A percentile compares a stretch with the other conserved stretches of the same genome.
Conservation (phyloP, 1,284 basidiomycete genomes). For the Inonotus obliquus region DNA sequence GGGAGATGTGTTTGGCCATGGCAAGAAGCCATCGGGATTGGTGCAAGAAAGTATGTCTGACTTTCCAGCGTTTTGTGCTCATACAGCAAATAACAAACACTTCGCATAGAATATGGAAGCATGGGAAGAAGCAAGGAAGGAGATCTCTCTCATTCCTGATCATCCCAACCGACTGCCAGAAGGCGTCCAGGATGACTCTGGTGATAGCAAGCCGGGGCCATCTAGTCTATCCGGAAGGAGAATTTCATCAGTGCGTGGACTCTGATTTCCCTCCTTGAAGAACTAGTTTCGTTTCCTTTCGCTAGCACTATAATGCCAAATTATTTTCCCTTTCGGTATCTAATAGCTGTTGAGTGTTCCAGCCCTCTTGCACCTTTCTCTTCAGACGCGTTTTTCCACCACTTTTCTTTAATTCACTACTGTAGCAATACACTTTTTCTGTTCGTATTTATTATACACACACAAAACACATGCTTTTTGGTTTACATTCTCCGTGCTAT, state of each 20-base stretch:
- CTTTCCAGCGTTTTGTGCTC: constrained; percentile 10
- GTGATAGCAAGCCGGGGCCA: neutral
- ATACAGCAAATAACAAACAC: constrained; percentile 11
- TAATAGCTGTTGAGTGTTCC: neutral
- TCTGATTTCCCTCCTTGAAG: neutral
- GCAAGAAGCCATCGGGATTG: constrained; percentile 90
- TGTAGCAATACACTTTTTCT: constrained; percentile 13
- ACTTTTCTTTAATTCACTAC: constrained; percentile 10
- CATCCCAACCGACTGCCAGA: constrained; percentile 63
- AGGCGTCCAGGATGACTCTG: constrained; percentile 1
- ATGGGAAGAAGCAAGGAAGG: constrained; percentile 93
- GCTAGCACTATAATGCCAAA: neutral
- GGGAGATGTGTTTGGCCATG: constrained; percentile 89
- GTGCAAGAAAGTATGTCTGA: constrained; percentile 76
- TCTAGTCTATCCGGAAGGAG: constrained; percentile 5
- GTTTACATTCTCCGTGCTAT: constrained; percentile 8
- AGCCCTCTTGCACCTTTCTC: neutral
- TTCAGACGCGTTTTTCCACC: neutral
- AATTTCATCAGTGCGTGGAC: constrained; percentile 9
- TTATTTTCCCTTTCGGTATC: neutral
- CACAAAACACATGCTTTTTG: constrained; percentile 17
- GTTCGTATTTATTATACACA: constrained; percentile 2
- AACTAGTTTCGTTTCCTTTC: neutral
- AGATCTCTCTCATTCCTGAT: constrained; percentile 83
- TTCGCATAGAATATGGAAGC: constrained; percentile 81